These are phyloP conservation scores for Cercospora sp. DNA, from an alignment of 2,329 filamentous ascomycete genomes.

Conservation along the genomic window DNA sequence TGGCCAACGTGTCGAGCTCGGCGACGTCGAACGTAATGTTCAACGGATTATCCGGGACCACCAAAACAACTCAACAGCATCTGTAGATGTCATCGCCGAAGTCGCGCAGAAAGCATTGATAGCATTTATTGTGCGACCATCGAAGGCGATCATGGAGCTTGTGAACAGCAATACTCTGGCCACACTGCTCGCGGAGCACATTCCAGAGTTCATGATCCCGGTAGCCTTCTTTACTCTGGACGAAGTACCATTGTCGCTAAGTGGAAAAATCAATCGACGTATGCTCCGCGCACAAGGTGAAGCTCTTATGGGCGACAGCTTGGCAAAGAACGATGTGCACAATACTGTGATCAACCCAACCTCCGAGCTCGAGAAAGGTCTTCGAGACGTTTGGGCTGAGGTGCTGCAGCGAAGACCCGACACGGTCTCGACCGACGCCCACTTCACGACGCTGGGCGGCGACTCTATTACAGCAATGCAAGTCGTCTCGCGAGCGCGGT, in stretches of 20 bases:
- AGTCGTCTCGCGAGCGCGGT: slow-evolving; percentile 35
- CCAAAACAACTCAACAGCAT: neutral
- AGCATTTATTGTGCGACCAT: slow-evolving; percentile 1
- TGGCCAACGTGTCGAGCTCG: slow-evolving; percentile 73
- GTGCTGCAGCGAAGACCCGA: neutral
- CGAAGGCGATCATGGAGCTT: slow-evolving; percentile 15
- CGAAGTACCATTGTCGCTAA: slow-evolving; percentile 48
- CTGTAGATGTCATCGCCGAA: neutral
- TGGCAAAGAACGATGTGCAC: neutral
- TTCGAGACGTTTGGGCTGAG: slow-evolving; percentile 16
- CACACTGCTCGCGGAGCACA: neutral
- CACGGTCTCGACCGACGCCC: slow-evolving; percentile 33
- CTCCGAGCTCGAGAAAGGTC: neutral
- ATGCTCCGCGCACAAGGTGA: neutral
- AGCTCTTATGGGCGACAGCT: neutral
- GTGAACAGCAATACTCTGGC: neutral
- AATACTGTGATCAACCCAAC: neutral
- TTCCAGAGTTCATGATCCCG: slow-evolving; percentile 45
- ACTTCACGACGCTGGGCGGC: slow-evolving; percentile 50
- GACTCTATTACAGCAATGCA: slow-evolving; percentile 51
- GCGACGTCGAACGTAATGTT: slow-evolving; percentile 58
- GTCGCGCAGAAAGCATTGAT: neutral
- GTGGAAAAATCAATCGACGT: slow-evolving; percentile 41
- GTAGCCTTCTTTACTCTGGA: slow-evolving; percentile 48
- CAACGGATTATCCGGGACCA: slow-evolving; percentile 6